Percentiles rank a stretch among this genome's conserved stretches.
These are phyloP conservation scores for Iodosphaeria phyllophila DNA, from an alignment of 2,329 filamentous ascomycete species.

Conservation along the genomic window DNA sequence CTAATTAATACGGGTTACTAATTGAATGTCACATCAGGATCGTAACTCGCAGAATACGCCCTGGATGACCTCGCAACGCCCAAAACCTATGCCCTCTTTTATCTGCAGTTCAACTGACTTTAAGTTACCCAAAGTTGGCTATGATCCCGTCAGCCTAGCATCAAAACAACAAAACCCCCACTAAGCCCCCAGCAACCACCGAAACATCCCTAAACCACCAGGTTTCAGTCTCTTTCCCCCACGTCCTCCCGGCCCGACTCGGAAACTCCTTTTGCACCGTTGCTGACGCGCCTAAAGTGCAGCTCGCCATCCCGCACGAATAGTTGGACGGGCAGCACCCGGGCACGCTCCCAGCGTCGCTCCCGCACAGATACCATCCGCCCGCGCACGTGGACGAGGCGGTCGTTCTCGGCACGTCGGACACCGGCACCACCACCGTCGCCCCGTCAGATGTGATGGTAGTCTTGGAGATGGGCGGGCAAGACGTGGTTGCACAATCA, in stretches of 20 bases:
- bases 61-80: no score
- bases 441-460: slow-evolving; percentile 49
- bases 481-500: slow-evolving; percentile 66
- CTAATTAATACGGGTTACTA: no score
- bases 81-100: no score
- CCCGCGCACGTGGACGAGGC: slow-evolving; percentile 41
- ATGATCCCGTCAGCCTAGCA: no score
- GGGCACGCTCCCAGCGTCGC: slow-evolving; percentile 38
- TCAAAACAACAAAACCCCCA: no score
- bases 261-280: slow-evolving; percentile 37
- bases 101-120: no score
- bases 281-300: slow-evolving; percentile 39
- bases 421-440: slow-evolving; percentile 50
- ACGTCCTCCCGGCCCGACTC: slow-evolving; percentile 3
- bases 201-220: no score
- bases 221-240: no score
- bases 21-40: no score
- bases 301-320: slow-evolving; percentile 53
- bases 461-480: slow-evolving; percentile 39
- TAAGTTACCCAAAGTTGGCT: no score
- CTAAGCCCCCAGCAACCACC: no score
- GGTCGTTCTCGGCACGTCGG: slow-evolving; percentile 22
- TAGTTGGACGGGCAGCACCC: slow-evolving; percentile 77
- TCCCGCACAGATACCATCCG: slow-evolving; percentile 60
- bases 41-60: no score